Evolutionary conservation across 106 monocot species (phyloP).

Genomic region (Chionographis japonica): DNA sequence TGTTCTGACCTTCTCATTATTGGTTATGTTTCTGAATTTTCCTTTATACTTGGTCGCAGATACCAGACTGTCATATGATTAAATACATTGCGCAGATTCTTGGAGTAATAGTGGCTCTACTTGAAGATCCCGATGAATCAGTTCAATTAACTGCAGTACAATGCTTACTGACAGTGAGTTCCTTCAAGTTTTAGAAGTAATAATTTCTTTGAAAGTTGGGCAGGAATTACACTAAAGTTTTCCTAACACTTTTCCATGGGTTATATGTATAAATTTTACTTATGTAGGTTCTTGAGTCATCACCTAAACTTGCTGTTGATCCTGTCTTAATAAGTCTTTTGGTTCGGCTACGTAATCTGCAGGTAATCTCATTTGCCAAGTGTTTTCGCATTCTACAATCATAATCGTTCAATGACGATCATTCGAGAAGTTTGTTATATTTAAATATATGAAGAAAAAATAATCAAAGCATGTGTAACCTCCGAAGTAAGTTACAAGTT

Average conservation of each 20-base stretch:
- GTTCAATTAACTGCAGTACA: conserved; percentile 93
- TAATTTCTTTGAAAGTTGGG: background rate
- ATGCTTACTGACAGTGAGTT: conserved; percentile 70
- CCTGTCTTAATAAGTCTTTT: conserved; percentile 76
- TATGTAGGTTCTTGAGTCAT: conserved; percentile 67
- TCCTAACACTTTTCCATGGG: background rate
- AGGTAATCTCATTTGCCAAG: conserved; percentile 36
- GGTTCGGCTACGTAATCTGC: conserved; percentile 77
- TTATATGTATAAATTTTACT: conserved; percentile 4
- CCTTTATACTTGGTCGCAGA: conserved; percentile 29
- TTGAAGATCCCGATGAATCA: conserved; percentile 89
- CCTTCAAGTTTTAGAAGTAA: background rate
- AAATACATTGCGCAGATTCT: conserved; percentile 75
- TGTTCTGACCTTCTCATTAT: background rate
- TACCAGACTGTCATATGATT: conserved; percentile 63
- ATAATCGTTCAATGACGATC: no score
- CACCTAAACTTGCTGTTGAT: conserved; percentile 66
- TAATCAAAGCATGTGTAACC: no score
- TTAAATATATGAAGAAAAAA: no score
- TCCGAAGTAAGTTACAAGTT: no score
- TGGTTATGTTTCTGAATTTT: background rate
- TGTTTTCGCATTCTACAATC: background rate
- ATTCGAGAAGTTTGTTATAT: no score
- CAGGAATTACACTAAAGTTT: background rate
- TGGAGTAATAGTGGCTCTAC: conserved; percentile 84